Conservation (phyloP, 805 yeast species). For the Saturnispora diversa region DNA sequence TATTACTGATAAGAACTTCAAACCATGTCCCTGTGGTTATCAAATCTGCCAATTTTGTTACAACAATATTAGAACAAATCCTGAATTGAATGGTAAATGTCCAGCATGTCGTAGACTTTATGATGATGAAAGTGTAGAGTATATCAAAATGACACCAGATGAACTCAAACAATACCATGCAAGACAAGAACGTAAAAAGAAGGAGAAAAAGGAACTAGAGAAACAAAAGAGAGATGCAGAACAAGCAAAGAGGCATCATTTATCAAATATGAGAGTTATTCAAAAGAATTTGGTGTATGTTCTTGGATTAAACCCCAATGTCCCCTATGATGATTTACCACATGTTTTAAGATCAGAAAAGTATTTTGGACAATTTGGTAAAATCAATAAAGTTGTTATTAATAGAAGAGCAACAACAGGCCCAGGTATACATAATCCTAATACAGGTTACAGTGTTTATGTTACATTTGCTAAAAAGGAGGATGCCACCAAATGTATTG, state of each 20-base stretch:
- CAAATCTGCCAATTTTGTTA: slow-evolving; percentile 98
- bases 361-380: slow-evolving; percentile 98
- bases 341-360: slow-evolving; percentile 76
- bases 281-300: slow-evolving; percentile 96
- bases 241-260: slow-evolving; percentile 72
- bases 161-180: slow-evolving; percentile 79
- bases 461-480: slow-evolving; percentile 90
- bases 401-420: slow-evolving; percentile 60
- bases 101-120: slow-evolving; percentile 95
- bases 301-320: slow-evolving; percentile 85
- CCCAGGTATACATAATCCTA: slow-evolving; percentile 31
- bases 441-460: slow-evolving; percentile 86
- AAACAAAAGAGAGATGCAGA: slow-evolving; percentile 89
- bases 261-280: slow-evolving; percentile 96
- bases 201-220: slow-evolving; percentile 76
- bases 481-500: slow-evolving; percentile 90
- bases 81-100: slow-evolving; percentile 91
- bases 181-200: slow-evolving; percentile 72
- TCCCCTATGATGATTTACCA: slow-evolving; percentile 80
- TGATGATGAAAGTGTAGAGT: slow-evolving; percentile 89
- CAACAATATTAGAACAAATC: slow-evolving; percentile 91
- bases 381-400: slow-evolving; percentile 86
- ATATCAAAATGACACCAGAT: slow-evolving; percentile 73
- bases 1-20: slow-evolving; percentile 88
- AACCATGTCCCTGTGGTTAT: slow-evolving; percentile 99